These are phyloP conservation scores for Trichoderma erinaceum DNA, from an alignment of 495 filamentous ascomycete species.

Conservation along the genomic window DNA sequence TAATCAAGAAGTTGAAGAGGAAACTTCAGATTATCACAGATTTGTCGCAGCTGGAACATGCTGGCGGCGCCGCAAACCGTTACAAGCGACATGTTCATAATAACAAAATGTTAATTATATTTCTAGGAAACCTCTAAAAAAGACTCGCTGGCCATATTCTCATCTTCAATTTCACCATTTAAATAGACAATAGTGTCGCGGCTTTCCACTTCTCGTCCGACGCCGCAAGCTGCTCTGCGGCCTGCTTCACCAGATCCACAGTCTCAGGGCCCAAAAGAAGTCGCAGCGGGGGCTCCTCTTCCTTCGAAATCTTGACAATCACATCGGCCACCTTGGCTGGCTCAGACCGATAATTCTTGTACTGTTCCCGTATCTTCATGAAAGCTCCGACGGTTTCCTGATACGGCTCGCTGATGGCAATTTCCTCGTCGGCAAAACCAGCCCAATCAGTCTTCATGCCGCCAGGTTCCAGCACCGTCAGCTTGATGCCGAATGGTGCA, in stretches of 20 bases:
- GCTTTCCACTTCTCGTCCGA: conserved; percentile 24
- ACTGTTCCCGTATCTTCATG: conserved; percentile 9
- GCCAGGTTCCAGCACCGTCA: conserved; percentile 29
- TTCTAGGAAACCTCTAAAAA: not conserved
- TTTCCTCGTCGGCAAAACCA: conserved; percentile 27
- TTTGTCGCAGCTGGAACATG: not conserved
- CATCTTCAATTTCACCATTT: not conserved
- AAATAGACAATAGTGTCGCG: not conserved
- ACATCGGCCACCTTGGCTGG: conserved; percentile 27
- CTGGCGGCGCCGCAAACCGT: not conserved
- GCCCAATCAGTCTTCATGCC: conserved; percentile 35
- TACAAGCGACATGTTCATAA: not conserved
- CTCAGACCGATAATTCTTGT: conserved; percentile 14
- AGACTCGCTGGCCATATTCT: not conserved
- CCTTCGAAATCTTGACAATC: conserved; percentile 20
- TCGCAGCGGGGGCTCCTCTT: conserved; percentile 24
- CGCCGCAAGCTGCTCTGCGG: conserved; percentile 19
- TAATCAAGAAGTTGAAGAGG: too few species aligned
- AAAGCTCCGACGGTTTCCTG: conserved; percentile 20
- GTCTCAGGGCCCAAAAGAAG: conserved; percentile 28
- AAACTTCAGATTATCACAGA: too few species aligned
- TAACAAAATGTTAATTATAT: not conserved
- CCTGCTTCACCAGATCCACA: conserved; percentile 21
- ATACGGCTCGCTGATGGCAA: conserved; percentile 27
- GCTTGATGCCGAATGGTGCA: conserved; percentile 26